Evolutionary conservation across 2,329 filamentous ascomycete species (phyloP).

Genomic region (Sarocladium strictum): DNA sequence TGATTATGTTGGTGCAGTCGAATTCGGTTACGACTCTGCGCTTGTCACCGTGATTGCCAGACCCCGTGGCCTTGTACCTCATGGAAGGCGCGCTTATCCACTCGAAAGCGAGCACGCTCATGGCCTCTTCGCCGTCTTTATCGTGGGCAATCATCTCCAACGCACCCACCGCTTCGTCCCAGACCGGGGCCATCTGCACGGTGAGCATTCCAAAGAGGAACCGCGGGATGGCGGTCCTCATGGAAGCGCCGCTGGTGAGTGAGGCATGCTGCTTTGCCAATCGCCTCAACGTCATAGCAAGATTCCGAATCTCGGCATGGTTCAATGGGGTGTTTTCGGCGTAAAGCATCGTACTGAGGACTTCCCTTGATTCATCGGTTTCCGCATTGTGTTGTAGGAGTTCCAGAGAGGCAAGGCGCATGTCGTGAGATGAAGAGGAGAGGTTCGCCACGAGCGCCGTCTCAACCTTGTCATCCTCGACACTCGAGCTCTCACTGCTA

Average conservation of each 20-base stretch:
- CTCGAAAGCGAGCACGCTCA: conserved; percentile 67
- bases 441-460: conserved; percentile 67
- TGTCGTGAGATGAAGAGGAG: conserved; percentile 64
- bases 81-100: conserved; percentile 64
- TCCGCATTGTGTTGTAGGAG: conserved; percentile 57
- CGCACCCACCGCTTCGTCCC: conserved; percentile 75
- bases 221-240: conserved; percentile 66
- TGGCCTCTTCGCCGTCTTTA: conserved; percentile 64
- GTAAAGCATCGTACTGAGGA: conserved; percentile 56
- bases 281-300: conserved; percentile 82
- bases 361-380: conserved; percentile 17
- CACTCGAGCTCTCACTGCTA: conserved; percentile 34
- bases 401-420: conserved; percentile 67
- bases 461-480: conserved; percentile 56
- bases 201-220: conserved; percentile 90
- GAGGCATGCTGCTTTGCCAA: conserved; percentile 60
- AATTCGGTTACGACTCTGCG: conserved; percentile 61
- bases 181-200: conserved; percentile 75
- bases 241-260: conserved; percentile 53
- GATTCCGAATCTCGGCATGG: conserved; percentile 66
- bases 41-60: conserved; percentile 26
- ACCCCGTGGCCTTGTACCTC: conserved; percentile 41
- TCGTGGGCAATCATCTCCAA: conserved; percentile 69
- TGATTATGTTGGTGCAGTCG: conserved; percentile 71
- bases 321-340: conserved; percentile 76